Percentiles rank a stretch among this genome's conserved stretches.
phyloP scores from a whole-genome alignment of 2,329 filamentous ascomycete species.

The Talaromyces verruculosus region DNA sequence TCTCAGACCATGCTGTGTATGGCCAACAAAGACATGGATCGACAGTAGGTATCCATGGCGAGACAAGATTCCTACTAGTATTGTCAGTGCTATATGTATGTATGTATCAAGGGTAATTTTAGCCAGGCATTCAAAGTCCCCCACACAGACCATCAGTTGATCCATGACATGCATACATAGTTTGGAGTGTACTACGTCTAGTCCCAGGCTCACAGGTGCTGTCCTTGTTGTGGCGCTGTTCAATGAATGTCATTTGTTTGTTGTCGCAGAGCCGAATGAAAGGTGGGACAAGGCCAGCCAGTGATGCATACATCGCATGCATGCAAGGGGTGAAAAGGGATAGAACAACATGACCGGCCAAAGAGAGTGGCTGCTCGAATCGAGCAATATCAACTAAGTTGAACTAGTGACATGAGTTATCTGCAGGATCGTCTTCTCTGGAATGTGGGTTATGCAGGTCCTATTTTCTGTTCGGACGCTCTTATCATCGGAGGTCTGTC shows the following conservation, averaged over 20 bases:
- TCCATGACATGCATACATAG: conserved; percentile 10
- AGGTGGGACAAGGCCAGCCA: conserved; percentile 14
- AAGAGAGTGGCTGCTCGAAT: neutral
- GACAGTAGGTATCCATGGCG: conserved; percentile 1
- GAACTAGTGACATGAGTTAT: neutral
- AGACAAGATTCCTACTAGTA: conserved; percentile 3
- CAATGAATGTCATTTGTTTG: neutral
- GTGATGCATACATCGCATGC: conserved; percentile 3
- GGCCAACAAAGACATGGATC: conserved; percentile 13
- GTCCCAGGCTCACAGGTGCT: neutral
- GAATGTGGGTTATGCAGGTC: conserved; percentile 13
- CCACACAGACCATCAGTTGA: neutral
- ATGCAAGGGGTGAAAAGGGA: conserved; percentile 14
- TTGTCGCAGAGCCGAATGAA: neutral
- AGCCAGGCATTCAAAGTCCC: neutral
- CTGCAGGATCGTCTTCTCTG: neutral
- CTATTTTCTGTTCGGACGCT: neutral
- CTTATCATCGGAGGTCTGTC: neutral
- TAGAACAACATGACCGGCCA: conserved; percentile 10
- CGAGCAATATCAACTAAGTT: neutral
- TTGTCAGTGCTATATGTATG: neutral
- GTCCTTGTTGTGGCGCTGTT: conserved; percentile 7
- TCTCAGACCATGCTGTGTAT: neutral
- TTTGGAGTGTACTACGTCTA: neutral
- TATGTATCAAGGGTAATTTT: conserved; percentile 3